Evolutionary conservation across 805 yeast genomes (phyloP).

Genomic region (Saccharomycopsis oosterbeekiorum): DNA sequence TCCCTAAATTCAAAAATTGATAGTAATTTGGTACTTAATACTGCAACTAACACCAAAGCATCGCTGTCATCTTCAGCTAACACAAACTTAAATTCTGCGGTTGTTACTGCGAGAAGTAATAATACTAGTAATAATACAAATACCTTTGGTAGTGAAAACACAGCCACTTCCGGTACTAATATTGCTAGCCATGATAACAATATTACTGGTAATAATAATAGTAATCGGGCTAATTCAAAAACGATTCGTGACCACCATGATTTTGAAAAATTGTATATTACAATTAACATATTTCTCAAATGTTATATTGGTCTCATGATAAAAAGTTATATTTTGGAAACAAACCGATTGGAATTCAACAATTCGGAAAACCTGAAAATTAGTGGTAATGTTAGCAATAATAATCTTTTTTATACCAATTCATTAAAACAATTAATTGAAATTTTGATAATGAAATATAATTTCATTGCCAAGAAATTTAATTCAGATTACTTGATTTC

Average conservation of each 20-base stretch:
- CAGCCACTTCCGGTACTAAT: neutral
- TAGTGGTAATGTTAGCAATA: neutral
- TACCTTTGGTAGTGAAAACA: neutral
- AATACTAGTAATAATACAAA: neutral
- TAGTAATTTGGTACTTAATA: neutral
- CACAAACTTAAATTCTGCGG: neutral
- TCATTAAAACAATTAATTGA: slow-evolving; percentile 9
- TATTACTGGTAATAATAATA: neutral
- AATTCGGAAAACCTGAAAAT: neutral
- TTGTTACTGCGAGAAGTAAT: neutral
- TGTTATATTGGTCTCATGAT: slow-evolving; percentile 7
- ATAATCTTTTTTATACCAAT: slow-evolving; percentile 10
- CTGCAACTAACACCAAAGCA: neutral
- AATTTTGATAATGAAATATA: slow-evolving; percentile 12
- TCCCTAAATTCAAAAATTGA: neutral
- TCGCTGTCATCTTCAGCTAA: neutral
- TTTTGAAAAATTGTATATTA: slow-evolving; percentile 32
- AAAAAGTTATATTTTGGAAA: slow-evolving; percentile 10
- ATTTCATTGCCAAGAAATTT: slow-evolving; percentile 6
- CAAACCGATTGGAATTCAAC: neutral
- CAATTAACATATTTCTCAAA: slow-evolving; percentile 31
- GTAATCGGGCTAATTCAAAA: neutral
- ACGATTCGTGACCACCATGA: slow-evolving; percentile 10
- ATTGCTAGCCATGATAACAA: neutral
- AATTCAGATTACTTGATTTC: slow-evolving; percentile 1